Conservation (phyloP, 2,329 filamentous ascomycete genomes). For the Exophiala xenobiotica region DNA sequence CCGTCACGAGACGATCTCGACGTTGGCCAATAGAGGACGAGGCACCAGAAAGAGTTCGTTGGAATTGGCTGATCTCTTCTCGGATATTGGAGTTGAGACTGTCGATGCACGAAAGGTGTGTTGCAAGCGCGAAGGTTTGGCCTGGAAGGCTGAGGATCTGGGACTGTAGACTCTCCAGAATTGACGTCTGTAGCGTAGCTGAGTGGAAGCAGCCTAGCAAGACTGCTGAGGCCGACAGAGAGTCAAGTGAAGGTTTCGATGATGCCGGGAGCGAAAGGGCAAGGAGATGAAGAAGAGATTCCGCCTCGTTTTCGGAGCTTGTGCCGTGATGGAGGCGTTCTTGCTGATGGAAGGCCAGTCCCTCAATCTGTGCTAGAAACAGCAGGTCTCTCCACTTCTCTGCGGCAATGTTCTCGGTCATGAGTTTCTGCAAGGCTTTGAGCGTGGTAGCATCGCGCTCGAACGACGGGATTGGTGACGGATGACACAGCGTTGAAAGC, state of each 20-base stretch:
- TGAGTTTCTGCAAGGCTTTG: constrained; percentile 26
- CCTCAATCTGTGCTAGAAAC: constrained; percentile 8
- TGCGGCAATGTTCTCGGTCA: constrained; percentile 25
- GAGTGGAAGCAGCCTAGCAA: constrained; percentile 9
- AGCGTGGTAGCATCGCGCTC: constrained; percentile 81
- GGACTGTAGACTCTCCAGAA: constrained; percentile 6
- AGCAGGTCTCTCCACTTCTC: constrained; percentile 46
- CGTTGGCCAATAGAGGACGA: neutral
- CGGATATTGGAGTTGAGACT: constrained; percentile 7
- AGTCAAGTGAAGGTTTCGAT: constrained; percentile 13
- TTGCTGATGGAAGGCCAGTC: too few species aligned
- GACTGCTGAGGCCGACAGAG: constrained; percentile 13
- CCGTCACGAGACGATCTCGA: neutral
- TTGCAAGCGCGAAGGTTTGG: constrained; percentile 51
- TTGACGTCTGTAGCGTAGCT: constrained; percentile 27
- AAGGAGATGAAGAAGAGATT: constrained; percentile 4
- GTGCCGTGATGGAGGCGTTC: too few species aligned
- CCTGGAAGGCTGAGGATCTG: constrained; percentile 57
- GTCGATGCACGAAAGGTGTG: constrained; percentile 48
- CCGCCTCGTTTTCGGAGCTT: neutral
- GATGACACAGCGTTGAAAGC: constrained; percentile 69
- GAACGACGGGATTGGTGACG: constrained; percentile 66
- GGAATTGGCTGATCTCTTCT: constrained; percentile 31
- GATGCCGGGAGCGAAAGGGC: constrained; percentile 8
- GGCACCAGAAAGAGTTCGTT: neutral